Conservation (phyloP, 2,329 filamentous ascomycete genomes). For the Chaetomiaceae sp. region DNA sequence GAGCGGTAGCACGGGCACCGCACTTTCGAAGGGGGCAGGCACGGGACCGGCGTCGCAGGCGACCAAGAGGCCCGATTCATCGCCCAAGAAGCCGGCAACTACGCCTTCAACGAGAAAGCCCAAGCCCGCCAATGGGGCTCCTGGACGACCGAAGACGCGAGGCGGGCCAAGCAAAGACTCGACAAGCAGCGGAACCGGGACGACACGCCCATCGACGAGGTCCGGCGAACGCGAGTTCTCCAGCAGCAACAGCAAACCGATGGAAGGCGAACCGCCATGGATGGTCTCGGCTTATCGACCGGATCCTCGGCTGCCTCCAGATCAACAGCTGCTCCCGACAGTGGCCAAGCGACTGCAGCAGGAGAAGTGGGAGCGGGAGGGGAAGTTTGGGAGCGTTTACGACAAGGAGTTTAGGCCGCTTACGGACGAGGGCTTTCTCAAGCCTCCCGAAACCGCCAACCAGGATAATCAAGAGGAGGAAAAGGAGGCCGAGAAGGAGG, state of each 20-base stretch:
- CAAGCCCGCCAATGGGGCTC: conserved; percentile 36
- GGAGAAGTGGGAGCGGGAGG: conserved; percentile 91
- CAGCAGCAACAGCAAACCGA: conserved; percentile 52
- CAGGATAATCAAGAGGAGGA: conserved; percentile 26
- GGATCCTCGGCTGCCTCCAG: conserved; percentile 86
- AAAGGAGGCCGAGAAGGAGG: conserved; percentile 27
- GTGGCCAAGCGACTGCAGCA: conserved; percentile 88
- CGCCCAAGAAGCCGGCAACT: conserved; percentile 47
- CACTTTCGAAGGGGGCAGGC: conserved; percentile 45
- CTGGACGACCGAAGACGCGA: conserved; percentile 58
- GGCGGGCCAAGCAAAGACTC: conserved; percentile 49
- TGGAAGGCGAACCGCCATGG: conserved; percentile 95
- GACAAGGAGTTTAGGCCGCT: conserved; percentile 83
- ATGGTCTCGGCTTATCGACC: conserved; percentile 92
- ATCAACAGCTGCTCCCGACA: conserved; percentile 92
- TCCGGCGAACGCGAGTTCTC: conserved; percentile 54
- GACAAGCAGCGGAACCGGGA: conserved; percentile 41
- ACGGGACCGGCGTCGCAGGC: conserved; percentile 16
- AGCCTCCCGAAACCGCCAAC: conserved; percentile 38
- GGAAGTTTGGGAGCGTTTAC: conserved; percentile 78
- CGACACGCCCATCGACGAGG: conserved; percentile 57
- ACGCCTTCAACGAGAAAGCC: conserved; percentile 39
- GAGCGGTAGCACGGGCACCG: conserved; percentile 59
- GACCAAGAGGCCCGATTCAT: conserved; percentile 45
- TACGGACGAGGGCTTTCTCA: conserved; percentile 57